Evolutionary conservation across 345 rosid species (phyloP).

Genomic region (Populus euphratica): DNA sequence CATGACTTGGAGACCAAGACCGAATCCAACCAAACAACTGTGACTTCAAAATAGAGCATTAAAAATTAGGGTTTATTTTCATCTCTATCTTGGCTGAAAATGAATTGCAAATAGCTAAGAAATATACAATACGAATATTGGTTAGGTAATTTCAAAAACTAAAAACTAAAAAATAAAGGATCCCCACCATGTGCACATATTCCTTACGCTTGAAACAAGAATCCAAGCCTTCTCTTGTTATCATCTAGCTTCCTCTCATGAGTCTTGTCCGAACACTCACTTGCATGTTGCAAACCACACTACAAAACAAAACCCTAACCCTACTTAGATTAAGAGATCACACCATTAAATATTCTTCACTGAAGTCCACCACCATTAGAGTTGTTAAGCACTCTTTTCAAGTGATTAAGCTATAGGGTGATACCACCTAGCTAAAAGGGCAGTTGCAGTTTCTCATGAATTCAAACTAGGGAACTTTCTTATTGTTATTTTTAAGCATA

Average conservation of each 20-base stretch:
- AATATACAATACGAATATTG: background rate
- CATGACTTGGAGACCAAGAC: background rate
- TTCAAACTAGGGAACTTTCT: background rate
- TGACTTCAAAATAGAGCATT: background rate
- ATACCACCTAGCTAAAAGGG: background rate
- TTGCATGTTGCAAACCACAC: constrained; percentile 10
- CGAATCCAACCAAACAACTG: background rate
- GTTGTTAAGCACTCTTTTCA: background rate
- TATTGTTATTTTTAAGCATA: background rate
- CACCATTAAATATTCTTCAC: background rate
- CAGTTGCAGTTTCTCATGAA: background rate
- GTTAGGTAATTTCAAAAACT: background rate
- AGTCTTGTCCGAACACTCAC: background rate
- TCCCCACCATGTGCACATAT: constrained; percentile 22
- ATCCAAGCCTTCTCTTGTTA: background rate
- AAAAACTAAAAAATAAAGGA: background rate
- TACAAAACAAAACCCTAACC: background rate
- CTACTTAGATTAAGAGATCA: background rate
- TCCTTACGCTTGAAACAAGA: background rate
- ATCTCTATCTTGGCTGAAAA: background rate
- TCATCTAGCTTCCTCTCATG: no score
- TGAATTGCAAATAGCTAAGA: background rate
- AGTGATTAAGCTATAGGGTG: background rate
- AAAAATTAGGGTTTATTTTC: background rate
- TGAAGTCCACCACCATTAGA: background rate